Percentiles rank a stretch among this genome's conserved stretches.
Evolutionary conservation across 148 eudicot species (phyloP).

Genomic region (Suaeda aralocaspica): DNA sequence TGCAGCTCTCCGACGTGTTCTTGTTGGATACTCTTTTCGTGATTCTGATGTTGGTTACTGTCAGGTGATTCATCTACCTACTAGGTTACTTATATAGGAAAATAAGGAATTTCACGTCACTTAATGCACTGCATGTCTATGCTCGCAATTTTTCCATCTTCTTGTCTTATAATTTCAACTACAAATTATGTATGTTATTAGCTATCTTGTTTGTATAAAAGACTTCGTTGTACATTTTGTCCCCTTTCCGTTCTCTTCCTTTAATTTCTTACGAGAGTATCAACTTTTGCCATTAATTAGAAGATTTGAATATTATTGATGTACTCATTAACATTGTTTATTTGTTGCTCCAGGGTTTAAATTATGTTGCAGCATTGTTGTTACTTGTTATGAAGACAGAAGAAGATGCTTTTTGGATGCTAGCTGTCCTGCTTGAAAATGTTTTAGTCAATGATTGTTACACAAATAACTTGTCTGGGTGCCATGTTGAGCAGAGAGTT

Average conservation of each 20-base stretch:
- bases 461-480: slow-evolving; percentile 77
- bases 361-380: slow-evolving; percentile 89
- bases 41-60: slow-evolving; percentile 98
- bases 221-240: no score
- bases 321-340: neutral
- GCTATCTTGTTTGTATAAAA: neutral
- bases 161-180: neutral
- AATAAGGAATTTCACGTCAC: no score
- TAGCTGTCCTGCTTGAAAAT: slow-evolving; percentile 84
- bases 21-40: slow-evolving; percentile 93
- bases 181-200: neutral
- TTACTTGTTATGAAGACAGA: slow-evolving; percentile 99
- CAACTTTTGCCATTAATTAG: neutral
- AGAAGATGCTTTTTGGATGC: slow-evolving; percentile 99
- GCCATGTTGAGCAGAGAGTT: slow-evolving; percentile 98
- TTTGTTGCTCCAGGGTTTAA: slow-evolving; percentile 62
- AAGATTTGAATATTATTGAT: neutral
- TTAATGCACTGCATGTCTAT: no score
- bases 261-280: neutral
- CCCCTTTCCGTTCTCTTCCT: neutral
- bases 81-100: no score
- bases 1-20: slow-evolving; percentile 91
- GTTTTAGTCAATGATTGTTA: slow-evolving; percentile 88
- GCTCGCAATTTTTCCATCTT: neutral
- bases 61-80: slow-evolving; percentile 48